Percentiles rank a stretch among this genome's conserved stretches.
Evolutionary conservation across 148 eudicot genomes (phyloP).

Genomic region (Camellia japonica): DNA sequence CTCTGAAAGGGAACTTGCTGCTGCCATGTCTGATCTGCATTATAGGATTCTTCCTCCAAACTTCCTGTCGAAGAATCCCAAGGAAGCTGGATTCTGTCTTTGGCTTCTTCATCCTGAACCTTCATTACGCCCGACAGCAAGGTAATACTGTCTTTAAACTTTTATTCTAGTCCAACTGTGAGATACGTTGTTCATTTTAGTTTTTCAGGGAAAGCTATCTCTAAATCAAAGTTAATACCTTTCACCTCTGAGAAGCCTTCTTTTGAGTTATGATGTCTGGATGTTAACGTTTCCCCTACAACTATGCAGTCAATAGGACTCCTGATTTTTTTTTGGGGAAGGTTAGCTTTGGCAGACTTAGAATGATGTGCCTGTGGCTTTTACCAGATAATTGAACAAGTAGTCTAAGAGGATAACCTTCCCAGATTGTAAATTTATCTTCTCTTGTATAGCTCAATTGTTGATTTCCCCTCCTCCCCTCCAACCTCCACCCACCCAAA

Average conservation of each 20-base stretch:
- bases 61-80: conserved; percentile 81
- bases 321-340: no score
- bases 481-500: background rate
- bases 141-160: conserved; percentile 38
- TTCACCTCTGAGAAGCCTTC: no score
- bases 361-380: background rate
- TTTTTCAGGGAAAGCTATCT: background rate
- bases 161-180: background rate
- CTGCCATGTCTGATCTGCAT: conserved; percentile 86
- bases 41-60: conserved; percentile 88
- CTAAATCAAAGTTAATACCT: background rate
- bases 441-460: background rate
- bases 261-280: no score
- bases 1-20: conserved; percentile 59
- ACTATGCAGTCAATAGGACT: no score
- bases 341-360: no score
- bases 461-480: no score
- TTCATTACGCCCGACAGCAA: conserved; percentile 75
- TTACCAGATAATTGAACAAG: background rate
- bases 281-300: no score
- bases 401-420: background rate
- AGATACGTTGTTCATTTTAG: no score
- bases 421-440: background rate
- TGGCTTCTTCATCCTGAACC: conserved; percentile 95
- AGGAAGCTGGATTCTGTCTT: conserved; percentile 94